Conservation (phyloP, 176 grass and related monocot species). For the Canna indica region DNA sequence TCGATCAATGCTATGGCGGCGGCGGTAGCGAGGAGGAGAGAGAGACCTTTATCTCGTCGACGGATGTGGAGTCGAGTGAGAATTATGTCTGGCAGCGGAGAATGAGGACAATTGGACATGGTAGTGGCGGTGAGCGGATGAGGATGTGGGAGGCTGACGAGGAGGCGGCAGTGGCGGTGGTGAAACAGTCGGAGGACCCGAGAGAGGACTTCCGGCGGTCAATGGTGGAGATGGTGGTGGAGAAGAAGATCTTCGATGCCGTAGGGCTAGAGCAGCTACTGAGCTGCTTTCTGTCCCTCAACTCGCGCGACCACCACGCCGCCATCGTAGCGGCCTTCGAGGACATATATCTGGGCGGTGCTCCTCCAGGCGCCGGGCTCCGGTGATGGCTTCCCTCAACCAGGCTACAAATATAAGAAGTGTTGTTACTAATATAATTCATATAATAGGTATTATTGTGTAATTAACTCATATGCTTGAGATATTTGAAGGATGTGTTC, state of each 20-base stretch:
- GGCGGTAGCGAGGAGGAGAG: neutral
- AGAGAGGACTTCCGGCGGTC: conserved; percentile 67
- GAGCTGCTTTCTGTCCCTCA: conserved; percentile 68
- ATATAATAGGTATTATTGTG: no score
- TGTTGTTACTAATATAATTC: no score
- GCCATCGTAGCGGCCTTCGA: conserved; percentile 67
- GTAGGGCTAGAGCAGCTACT: conserved; percentile 61
- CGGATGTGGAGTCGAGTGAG: neutral
- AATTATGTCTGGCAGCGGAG: neutral
- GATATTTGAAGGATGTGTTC: no score
- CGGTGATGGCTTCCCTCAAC: neutral
- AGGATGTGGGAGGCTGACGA: neutral
- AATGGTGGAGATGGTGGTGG: conserved; percentile 89
- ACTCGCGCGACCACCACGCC: conserved; percentile 47
- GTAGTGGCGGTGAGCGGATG: neutral
- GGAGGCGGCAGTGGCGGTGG: conserved; percentile 34
- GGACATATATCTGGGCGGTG: conserved; percentile 70
- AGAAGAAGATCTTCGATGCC: conserved; percentile 63
- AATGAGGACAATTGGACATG: neutral
- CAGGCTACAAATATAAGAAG: no score
- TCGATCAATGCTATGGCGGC: neutral
- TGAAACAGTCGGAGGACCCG: conserved; percentile 73
- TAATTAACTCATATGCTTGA: no score
- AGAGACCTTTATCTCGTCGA: conserved; percentile 19
- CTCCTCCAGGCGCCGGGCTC: conserved; percentile 28